Percentiles rank a stretch among this genome's conserved stretches.
phyloP scores from a whole-genome alignment of 78 protist species.

The Trichosphaerium sp. region DNA sequence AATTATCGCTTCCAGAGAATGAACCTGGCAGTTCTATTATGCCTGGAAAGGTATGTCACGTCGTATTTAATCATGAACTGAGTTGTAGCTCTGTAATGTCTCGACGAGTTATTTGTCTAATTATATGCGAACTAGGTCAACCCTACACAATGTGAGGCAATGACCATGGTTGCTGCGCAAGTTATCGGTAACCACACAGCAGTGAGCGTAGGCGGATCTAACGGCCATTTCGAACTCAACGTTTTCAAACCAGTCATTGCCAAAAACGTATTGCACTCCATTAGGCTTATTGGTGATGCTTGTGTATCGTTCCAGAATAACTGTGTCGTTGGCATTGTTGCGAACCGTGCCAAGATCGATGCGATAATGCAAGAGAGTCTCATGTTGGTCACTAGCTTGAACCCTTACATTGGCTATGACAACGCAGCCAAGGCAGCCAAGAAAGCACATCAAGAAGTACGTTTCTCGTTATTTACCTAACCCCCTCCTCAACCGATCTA shows the following conservation, averaged over 20 bases:
- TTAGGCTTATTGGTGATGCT: constrained; percentile 67
- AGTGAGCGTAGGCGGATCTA: constrained; percentile 76
- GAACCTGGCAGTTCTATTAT: constrained; percentile 92
- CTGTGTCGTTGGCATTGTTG: constrained; percentile 77
- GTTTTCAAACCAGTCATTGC: constrained; percentile 89
- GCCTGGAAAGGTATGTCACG: constrained; percentile 73
- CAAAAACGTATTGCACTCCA: constrained; percentile 63
- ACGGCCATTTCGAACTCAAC: constrained; percentile 89
- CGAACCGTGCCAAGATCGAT: constrained; percentile 60
- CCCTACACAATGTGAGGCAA: constrained; percentile 91
- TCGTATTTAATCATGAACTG: not conserved
- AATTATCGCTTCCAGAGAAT: constrained; percentile 77
- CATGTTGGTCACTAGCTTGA: constrained; percentile 94
- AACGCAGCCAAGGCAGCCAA: constrained; percentile 68
- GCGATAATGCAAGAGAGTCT: constrained; percentile 48
- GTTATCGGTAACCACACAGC: constrained; percentile 89
- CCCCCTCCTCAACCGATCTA: not conserved
- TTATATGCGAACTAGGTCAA: constrained; percentile 75
- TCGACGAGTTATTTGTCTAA: not conserved
- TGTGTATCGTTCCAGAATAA: constrained; percentile 45
- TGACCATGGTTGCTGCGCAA: constrained; percentile 92
- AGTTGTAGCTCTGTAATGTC: not conserved
- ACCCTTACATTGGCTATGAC: constrained; percentile 94
- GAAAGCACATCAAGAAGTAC: too few relatives aligned
- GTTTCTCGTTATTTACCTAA: too few relatives aligned